Evolutionary conservation across 169 alveolate species (phyloP).

Genomic region (Toxoplasma gondii): DNA sequence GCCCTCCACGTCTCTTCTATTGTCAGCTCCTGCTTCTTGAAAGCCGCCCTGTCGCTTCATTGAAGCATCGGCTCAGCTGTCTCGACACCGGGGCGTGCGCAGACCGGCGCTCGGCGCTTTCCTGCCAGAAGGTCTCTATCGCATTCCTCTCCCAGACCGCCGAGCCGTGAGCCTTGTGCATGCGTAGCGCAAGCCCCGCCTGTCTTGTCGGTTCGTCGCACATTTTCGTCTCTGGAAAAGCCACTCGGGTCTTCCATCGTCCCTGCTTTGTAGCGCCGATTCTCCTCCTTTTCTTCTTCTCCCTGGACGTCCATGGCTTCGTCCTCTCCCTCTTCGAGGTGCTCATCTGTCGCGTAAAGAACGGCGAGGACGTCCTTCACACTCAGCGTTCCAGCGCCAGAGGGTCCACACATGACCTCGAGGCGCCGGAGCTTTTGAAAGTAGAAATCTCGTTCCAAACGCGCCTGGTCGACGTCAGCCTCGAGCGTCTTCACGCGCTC

Average conservation of each 20-base stretch:
- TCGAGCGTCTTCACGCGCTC: constrained; percentile 30
- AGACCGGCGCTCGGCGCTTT: no score
- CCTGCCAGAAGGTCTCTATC: no score
- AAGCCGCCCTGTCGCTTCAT: no score
- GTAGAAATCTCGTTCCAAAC: constrained; percentile 69
- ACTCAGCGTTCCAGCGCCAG: constrained; percentile 32
- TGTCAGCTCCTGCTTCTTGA: no score
- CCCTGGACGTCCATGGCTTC: background rate
- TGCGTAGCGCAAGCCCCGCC: no score
- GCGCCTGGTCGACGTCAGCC: constrained; percentile 61
- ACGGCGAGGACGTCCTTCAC: constrained; percentile 53
- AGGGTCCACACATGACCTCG: constrained; percentile 58
- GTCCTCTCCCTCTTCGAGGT: background rate
- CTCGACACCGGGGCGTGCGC: no score
- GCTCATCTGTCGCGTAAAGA: constrained; percentile 58
- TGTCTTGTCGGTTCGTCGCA: no score
- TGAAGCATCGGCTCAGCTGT: no score
- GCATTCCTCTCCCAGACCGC: no score
- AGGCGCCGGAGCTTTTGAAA: constrained; percentile 65
- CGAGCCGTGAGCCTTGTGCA: no score
- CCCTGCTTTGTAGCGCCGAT: background rate
- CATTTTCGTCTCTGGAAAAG: background rate
- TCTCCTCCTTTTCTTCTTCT: background rate
- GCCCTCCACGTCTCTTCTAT: no score
- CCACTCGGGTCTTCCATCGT: background rate